Evolutionary conservation across 768 basidiomycete genomes (phyloP).

Genomic region (Russula emetica): DNA sequence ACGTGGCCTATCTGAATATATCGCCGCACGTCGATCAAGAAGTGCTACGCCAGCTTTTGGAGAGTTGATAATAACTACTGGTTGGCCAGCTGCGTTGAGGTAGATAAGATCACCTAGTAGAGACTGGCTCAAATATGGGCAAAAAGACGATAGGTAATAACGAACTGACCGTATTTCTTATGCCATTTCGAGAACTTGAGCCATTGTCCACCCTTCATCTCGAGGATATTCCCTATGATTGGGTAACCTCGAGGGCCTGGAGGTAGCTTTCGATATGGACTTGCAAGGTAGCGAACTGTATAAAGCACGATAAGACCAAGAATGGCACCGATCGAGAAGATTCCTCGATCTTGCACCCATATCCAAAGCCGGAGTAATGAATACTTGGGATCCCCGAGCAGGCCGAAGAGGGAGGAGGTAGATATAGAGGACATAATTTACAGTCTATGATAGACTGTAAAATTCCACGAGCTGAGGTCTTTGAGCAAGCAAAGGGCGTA

Average conservation of each 20-base stretch:
- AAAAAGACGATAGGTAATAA: background rate
- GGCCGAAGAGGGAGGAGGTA: background rate
- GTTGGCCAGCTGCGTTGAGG: background rate
- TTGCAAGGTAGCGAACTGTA: background rate
- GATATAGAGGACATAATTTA: too few relatives aligned
- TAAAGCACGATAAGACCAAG: background rate
- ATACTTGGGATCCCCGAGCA: background rate
- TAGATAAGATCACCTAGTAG: background rate
- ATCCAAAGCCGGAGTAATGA: background rate
- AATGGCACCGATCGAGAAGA: background rate
- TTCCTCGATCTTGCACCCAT: background rate
- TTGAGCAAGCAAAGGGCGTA: too few relatives aligned
- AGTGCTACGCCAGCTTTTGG: background rate
- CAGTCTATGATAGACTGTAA: too few relatives aligned
- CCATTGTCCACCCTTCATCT: background rate
- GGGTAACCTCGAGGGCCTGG: background rate
- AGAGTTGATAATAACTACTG: background rate
- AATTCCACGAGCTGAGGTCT: too few relatives aligned
- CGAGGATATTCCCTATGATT: background rate
- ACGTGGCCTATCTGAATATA: background rate
- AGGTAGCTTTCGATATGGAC: background rate
- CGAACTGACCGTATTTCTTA: background rate
- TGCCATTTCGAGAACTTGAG: background rate
- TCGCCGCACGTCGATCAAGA: background rate
- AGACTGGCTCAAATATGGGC: background rate